Conservation (phyloP, 2,329 filamentous ascomycete species). For the Fusarium agapanthi region DNA sequence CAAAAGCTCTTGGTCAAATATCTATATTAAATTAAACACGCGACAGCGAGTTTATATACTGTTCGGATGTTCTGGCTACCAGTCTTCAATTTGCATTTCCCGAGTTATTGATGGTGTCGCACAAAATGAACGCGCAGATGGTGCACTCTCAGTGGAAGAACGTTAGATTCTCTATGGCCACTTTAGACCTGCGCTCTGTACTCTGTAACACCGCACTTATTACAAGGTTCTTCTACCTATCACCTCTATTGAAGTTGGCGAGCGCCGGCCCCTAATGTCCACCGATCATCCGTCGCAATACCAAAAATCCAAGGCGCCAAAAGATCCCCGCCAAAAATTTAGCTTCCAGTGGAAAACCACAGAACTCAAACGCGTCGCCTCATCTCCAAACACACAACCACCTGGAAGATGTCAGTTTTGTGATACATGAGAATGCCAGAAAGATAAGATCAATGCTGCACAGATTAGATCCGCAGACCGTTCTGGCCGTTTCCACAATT, state of each 20-base stretch:
- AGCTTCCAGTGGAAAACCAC: background rate
- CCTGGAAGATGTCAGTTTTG: rapidly evolving
- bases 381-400: rapidly evolving
- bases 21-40: too few species aligned
- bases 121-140: rapidly evolving
- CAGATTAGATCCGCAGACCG: background rate
- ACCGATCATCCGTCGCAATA: background rate
- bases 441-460: background rate
- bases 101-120: too few species aligned
- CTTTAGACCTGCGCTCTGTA: too few species aligned
- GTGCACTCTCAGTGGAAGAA: too few species aligned
- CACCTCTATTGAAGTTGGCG: background rate
- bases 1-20: too few species aligned
- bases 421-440: background rate
- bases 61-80: too few species aligned
- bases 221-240: rapidly evolving
- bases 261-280: too few species aligned
- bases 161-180: too few species aligned
- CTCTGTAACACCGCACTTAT: rapidly evolving
- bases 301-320: too few species aligned
- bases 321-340: too few species aligned
- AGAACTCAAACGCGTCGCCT: background rate
- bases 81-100: too few species aligned
- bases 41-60: too few species aligned
- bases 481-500: background rate